Base-by-base conservation (phyloP, 441 rosid species). In the Jatropha podagrica region DNA sequence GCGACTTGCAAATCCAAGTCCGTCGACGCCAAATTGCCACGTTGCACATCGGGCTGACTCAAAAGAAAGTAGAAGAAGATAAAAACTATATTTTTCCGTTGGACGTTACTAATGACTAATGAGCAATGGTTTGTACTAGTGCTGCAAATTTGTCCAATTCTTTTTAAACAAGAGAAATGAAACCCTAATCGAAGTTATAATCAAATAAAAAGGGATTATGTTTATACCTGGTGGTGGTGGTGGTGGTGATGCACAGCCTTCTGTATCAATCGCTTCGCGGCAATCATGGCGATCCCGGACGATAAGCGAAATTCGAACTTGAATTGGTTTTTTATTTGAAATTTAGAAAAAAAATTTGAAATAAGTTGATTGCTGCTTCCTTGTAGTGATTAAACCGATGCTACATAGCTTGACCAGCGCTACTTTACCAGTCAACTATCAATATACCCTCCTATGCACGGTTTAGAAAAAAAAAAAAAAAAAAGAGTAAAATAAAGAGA, bases 201-300 rank as follows among this genome's bases (percentile, higher is more conserved):
- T 42, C 9, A 42, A 59, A 46, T 26, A 10, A 66, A 58, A 26
- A 41, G 40, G 6, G 40, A 85, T 77, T 76, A 23, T 32, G 18
- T 52, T 48, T 18, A 51, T 49, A 51, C 69, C 32, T 65, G 63
- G 9, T 38, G 49, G 15, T 2, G 32, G 10, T 64, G 60, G 5
- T 81, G 88, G 65, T 79, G 72, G 71, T 78, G 87, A 77, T 79
- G 82, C 15, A 79, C 85, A 14, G 90, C 89, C 73, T 87, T 86
- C 74, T 87, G 84, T n/a, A 90, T 56, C 18, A 90, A 77, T 65
- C 89, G 88, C 72, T 87, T 90, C 14, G 89, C 86, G 52, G 74
- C 71, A 76, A 83, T 79, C 89, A 87, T 88, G 76, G 82, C 69
- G 69, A 77, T 40, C 32, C 63, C 1, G n/a, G 32, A 46, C 7